Conservation (phyloP, 2,329 filamentous ascomycete genomes). For the Whalleya microplaca region DNA sequence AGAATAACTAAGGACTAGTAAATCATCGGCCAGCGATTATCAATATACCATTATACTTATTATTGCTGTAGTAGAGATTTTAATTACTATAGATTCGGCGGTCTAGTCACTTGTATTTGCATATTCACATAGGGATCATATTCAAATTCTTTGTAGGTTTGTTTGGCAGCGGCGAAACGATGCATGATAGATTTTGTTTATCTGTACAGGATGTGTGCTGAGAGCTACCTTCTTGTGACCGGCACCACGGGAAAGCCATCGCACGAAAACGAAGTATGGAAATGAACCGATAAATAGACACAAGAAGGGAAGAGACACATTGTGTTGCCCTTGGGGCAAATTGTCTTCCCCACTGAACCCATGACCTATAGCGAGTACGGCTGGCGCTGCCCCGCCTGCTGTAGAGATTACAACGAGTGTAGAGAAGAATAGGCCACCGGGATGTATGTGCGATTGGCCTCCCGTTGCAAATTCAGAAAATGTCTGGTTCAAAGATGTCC, state of each 20-base stretch:
- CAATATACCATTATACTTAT: no score
- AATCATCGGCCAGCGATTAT: no score
- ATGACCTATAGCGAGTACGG: constrained; percentile 37
- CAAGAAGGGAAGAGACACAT: constrained; percentile 38
- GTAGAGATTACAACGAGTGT: constrained; percentile 56
- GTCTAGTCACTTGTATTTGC: no score
- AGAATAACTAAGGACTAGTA: no score
- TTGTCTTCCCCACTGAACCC: constrained; percentile 13
- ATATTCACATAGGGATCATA: constrained; percentile 11
- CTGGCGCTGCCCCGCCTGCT: constrained; percentile 43
- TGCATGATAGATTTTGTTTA: constrained; percentile 31
- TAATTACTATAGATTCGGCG: no score
- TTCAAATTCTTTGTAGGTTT: background rate
- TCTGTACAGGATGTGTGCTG: constrained; percentile 32
- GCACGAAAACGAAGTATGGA: constrained; percentile 30
- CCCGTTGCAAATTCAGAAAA: constrained; percentile 33
- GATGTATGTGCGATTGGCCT: constrained; percentile 31
- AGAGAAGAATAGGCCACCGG: constrained; percentile 47
- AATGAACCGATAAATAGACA: constrained; percentile 42
- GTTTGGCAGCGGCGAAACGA: constrained; percentile 31
- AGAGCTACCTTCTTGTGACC: constrained; percentile 35
- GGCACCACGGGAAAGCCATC: constrained; percentile 34
- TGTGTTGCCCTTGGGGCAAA: constrained; percentile 8
- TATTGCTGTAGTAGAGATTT: no score
- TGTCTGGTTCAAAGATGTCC: constrained; percentile 32